These are phyloP conservation scores for Cryphonectria parasitica DNA, from an alignment of 2,329 filamentous ascomycete genomes.

Conservation along the genomic window DNA sequence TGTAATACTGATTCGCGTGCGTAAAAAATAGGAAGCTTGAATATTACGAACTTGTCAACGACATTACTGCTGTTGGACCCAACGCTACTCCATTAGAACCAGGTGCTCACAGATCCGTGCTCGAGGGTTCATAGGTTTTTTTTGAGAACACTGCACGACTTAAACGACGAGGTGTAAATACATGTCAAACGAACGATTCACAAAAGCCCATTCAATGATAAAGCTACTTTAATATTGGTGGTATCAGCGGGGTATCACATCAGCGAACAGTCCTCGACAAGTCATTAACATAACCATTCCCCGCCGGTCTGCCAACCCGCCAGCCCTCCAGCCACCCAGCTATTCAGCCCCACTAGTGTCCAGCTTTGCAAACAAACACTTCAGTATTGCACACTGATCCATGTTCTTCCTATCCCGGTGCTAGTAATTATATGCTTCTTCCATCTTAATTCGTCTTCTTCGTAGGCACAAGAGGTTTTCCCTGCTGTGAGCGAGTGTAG, in stretches of 20 bases:
- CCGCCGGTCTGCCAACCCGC: not conserved
- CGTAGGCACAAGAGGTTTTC: slow-evolving; percentile 28
- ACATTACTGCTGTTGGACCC: not conserved
- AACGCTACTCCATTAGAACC: not conserved
- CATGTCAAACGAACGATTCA: not conserved
- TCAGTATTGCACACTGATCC: not conserved
- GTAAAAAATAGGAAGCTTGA: too few species aligned
- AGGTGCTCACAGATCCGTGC: not conserved
- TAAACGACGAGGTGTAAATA: not conserved
- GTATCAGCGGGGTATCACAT: not conserved
- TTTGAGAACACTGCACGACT: not conserved
- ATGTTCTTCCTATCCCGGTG: too few species aligned
- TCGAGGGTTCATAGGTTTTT: not conserved
- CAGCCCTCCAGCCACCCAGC: too few species aligned
- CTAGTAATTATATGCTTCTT: not conserved
- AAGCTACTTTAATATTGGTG: not conserved
- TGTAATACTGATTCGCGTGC: too few species aligned
- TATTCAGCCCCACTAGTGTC: too few species aligned
- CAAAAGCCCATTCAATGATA: not conserved
- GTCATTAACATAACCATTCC: not conserved
- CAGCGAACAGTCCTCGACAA: not conserved
- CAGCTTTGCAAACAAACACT: not conserved
- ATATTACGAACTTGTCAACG: too few species aligned
- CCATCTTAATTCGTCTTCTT: slow-evolving; percentile 30
- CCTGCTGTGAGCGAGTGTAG: slow-evolving; percentile 38